phyloP scores from a whole-genome alignment of 345 rosid genomes.

The Ailanthus altissimus region DNA sequence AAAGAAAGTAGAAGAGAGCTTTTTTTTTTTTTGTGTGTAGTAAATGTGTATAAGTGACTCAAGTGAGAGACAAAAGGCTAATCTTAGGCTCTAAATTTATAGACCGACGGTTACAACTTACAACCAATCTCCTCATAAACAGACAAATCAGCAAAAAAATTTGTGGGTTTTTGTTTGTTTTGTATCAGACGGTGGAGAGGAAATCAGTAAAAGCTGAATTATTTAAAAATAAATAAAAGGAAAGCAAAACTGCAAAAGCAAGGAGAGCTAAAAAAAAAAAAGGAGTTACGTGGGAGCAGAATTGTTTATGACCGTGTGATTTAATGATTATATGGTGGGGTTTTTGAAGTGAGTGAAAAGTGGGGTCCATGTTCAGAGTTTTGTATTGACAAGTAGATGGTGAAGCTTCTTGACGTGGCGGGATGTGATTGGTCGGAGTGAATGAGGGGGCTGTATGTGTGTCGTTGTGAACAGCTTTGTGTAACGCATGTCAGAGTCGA shows the following conservation, averaged over 20 bases:
- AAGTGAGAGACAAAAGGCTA: not conserved
- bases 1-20: not conserved
- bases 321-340: not conserved
- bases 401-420: constrained; percentile 15
- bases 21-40: not conserved
- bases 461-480: not conserved
- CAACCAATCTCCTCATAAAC: not conserved
- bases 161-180: not conserved
- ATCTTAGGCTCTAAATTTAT: constrained; percentile 2
- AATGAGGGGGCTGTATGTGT: constrained; percentile 12
- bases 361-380: not conserved
- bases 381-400: not conserved
- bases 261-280: no score
- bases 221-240: not conserved
- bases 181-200: constrained; percentile 35
- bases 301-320: not conserved
- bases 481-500: constrained; percentile 20
- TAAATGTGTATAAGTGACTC: not conserved
- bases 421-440: constrained; percentile 8
- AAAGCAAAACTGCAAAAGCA: no score
- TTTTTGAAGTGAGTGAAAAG: not conserved
- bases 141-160: constrained; percentile 10
- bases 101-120: constrained; percentile 28
- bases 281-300: not conserved
- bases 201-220: not conserved